Conservation (phyloP, 2,329 filamentous ascomycete genomes). For the Samsoniella hepiali region DNA sequence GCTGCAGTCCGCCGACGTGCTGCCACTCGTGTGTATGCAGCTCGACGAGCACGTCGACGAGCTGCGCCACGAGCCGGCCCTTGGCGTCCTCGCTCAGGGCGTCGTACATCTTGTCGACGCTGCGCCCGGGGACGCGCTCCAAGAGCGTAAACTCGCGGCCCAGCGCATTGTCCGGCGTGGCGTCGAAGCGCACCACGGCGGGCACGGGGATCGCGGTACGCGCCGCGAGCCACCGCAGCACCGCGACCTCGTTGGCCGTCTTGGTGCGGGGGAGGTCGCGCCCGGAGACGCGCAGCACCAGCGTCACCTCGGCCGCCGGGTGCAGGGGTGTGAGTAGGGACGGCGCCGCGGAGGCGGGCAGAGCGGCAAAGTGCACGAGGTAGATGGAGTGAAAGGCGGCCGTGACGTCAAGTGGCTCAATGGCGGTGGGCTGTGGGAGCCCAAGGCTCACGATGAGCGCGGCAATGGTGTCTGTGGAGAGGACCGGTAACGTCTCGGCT, state of each 20-base stretch:
- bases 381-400: constrained; percentile 30
- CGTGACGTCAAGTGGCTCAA: constrained; percentile 22
- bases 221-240: constrained; percentile 33
- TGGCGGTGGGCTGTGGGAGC: constrained; percentile 20
- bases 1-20: constrained; percentile 28
- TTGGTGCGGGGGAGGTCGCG: constrained; percentile 35
- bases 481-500: background rate
- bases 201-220: constrained; percentile 36
- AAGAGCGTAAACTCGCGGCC: constrained; percentile 35
- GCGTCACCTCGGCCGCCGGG: background rate
- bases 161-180: constrained; percentile 27
- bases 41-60: constrained; percentile 30
- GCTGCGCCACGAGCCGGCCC: constrained; percentile 28
- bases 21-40: constrained; percentile 28
- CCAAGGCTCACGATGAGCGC: constrained; percentile 21
- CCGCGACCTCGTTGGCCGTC: constrained; percentile 35
- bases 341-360: background rate
- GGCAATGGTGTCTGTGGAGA: constrained; percentile 31
- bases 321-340: background rate
- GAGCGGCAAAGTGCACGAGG: constrained; percentile 21
- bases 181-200: constrained; percentile 29
- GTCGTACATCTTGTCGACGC: constrained; percentile 30
- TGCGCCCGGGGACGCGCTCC: constrained; percentile 27
- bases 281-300: constrained; percentile 36
- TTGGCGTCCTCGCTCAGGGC: constrained; percentile 22